Evolutionary conservation across 2,329 filamentous ascomycete species (phyloP).

Genomic region (Purpureocillium lavendulum): DNA sequence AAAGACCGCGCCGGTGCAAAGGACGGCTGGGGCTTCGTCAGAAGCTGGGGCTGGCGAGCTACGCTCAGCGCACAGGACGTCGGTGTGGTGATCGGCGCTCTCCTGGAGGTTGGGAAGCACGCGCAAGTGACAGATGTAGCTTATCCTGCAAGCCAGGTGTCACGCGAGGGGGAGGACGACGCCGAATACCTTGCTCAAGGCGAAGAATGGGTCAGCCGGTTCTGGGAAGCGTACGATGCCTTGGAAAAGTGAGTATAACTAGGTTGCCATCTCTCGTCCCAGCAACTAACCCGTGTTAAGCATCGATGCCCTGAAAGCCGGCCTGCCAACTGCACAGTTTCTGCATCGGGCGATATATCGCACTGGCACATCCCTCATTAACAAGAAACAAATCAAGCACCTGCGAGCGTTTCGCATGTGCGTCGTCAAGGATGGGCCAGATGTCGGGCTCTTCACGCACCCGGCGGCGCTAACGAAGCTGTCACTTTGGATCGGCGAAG

Average conservation of each 20-base stretch:
- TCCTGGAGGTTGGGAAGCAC: conserved; percentile 79
- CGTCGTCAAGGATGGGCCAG: conserved; percentile 89
- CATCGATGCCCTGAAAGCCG: conserved; percentile 66
- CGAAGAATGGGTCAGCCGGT: conserved; percentile 58
- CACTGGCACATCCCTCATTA: conserved; percentile 82
- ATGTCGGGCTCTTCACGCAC: conserved; percentile 85
- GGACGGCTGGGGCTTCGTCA: conserved; percentile 94
- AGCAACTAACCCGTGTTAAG: conserved; percentile 27
- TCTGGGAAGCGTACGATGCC: conserved; percentile 67
- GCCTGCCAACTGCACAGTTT: conserved; percentile 77
- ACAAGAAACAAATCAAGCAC: conserved; percentile 90
- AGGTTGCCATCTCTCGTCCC: not conserved
- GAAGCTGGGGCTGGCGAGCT: conserved; percentile 96
- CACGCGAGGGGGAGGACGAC: conserved; percentile 37
- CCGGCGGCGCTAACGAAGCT: conserved; percentile 89
- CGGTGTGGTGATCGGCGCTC: conserved; percentile 82
- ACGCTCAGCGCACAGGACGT: conserved; percentile 91
- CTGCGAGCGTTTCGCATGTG: conserved; percentile 90
- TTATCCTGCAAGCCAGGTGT: conserved; percentile 18
- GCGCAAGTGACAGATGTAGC: conserved; percentile 24
- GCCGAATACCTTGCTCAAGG: conserved; percentile 41
- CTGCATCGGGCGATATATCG: conserved; percentile 88
- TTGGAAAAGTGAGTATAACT: conserved; percentile 51
- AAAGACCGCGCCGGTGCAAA: conserved; percentile 64
- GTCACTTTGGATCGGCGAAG: conserved; percentile 89